Evolutionary conservation across 495 filamentous ascomycete species (phyloP).

Genomic region (Hypoxylon fragiforme): DNA sequence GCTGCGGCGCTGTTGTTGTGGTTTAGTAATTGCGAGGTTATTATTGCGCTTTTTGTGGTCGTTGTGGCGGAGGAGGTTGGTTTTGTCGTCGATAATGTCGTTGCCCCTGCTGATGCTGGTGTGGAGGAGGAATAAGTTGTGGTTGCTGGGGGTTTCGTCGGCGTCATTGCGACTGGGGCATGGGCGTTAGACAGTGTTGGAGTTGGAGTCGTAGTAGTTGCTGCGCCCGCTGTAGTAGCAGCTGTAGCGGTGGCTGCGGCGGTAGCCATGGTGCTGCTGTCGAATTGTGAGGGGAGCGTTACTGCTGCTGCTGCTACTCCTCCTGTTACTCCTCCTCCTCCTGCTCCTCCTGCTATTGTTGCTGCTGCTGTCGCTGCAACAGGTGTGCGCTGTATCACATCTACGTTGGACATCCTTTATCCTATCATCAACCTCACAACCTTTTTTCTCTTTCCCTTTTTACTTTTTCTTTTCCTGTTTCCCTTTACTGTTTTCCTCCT

Average conservation of each 20-base stretch:
- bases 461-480: slow-evolving; percentile 23
- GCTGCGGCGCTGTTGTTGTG: slow-evolving; percentile 8
- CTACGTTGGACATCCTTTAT: slow-evolving; percentile 40
- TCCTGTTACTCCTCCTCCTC: too few relatives aligned
- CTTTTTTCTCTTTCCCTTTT: too few relatives aligned
- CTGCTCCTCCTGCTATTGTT: too few relatives aligned
- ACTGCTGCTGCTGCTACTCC: too few relatives aligned
- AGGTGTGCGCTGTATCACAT: slow-evolving; percentile 40
- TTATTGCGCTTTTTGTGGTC: background rate
- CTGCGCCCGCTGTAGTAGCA: slow-evolving; percentile 1
- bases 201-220: background rate
- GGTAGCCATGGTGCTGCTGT: slow-evolving; percentile 37
- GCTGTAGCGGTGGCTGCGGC: slow-evolving; percentile 22
- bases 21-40: background rate
- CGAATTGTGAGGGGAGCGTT: slow-evolving; percentile 38
- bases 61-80: slow-evolving; percentile 1
- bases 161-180: slow-evolving; percentile 18
- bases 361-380: too few relatives aligned
- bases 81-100: slow-evolving; percentile 13
- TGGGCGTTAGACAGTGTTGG: background rate
- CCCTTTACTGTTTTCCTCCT: background rate
- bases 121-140: slow-evolving; percentile 10
- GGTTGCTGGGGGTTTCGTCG: slow-evolving; percentile 25
- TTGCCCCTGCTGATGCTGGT: slow-evolving; percentile 19
- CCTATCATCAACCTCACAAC: slow-evolving; percentile 15